These are phyloP conservation scores for Neurospora sp. DNA, from an alignment of 495 filamentous ascomycete genomes.

Conservation along the genomic window DNA sequence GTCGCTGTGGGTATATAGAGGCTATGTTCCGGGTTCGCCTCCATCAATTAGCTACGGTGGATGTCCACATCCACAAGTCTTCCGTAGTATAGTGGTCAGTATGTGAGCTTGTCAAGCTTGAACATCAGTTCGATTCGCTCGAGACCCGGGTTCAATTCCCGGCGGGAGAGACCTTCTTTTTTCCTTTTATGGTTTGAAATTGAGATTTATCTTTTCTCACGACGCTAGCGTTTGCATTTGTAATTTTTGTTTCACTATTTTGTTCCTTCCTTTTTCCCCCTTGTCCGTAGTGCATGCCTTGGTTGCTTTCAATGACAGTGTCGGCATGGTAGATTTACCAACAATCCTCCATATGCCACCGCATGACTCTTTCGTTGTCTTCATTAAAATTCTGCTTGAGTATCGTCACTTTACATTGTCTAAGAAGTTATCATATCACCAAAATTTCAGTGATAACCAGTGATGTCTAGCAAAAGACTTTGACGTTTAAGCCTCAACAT, in stretches of 20 bases:
- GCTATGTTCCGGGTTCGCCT: rapidly evolving
- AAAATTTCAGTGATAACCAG: background rate
- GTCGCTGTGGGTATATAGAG: background rate
- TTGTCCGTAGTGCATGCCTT: background rate
- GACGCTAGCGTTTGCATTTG: background rate
- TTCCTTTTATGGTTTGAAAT: background rate
- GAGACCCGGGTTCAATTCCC: no score
- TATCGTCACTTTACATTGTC: no score
- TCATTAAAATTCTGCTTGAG: background rate
- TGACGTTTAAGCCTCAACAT: background rate
- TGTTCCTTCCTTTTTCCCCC: background rate
- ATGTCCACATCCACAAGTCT: background rate
- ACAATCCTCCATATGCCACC: background rate
- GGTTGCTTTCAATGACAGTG: background rate
- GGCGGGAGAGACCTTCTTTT: background rate
- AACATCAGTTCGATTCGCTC: background rate
- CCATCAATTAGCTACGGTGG: background rate
- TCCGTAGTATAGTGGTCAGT: background rate
- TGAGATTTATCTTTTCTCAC: background rate
- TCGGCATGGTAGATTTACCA: background rate
- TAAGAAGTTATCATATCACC: background rate
- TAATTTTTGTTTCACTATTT: background rate
- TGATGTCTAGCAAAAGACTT: background rate
- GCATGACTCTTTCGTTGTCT: background rate
- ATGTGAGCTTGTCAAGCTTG: background rate